Percentiles rank a stretch among this genome's conserved stretches.
Evolutionary conservation across 192 early-diverging fungal species (phyloP).

Genomic region (Pilobolus umbonatus): DNA sequence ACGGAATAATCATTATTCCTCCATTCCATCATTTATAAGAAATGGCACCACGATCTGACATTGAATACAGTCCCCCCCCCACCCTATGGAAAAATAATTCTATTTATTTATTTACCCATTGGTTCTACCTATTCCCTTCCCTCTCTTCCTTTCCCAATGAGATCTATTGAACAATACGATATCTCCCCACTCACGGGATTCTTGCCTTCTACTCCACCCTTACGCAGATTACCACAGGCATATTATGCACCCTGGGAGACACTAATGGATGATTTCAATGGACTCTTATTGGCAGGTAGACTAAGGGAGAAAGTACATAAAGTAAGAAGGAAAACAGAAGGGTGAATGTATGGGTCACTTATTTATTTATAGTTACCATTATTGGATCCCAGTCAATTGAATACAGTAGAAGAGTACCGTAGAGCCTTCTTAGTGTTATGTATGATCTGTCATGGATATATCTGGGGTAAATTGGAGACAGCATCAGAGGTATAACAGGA

Average conservation of each 20-base stretch:
- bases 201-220: constrained; percentile 72
- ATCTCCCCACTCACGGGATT: constrained; percentile 83
- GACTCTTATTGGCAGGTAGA: constrained; percentile 64
- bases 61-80: too few relatives aligned
- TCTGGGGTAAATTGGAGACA: constrained; percentile 83
- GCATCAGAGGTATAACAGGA: constrained; percentile 55
- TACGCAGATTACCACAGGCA: constrained; percentile 63
- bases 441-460: constrained; percentile 86
- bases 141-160: too few relatives aligned
- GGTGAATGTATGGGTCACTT: neutral
- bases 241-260: constrained; percentile 89
- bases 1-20: too few relatives aligned
- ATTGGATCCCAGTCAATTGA: constrained; percentile 56
- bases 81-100: too few relatives aligned
- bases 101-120: too few relatives aligned
- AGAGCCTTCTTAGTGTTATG: constrained; percentile 85
- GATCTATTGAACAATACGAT: constrained; percentile 70
- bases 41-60: too few relatives aligned
- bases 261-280: constrained; percentile 72
- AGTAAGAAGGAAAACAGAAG: constrained; percentile 43
- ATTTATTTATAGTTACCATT: constrained; percentile 62
- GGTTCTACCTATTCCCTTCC: too few relatives aligned
- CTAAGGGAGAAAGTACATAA: constrained; percentile 60
- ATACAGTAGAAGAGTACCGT: constrained; percentile 65
- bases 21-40: too few relatives aligned